Evolutionary conservation across 2,329 filamentous ascomycete species (phyloP), one percentile per base, ranked within the genome.

Genomic region (Gremmenia infestans): DNA sequence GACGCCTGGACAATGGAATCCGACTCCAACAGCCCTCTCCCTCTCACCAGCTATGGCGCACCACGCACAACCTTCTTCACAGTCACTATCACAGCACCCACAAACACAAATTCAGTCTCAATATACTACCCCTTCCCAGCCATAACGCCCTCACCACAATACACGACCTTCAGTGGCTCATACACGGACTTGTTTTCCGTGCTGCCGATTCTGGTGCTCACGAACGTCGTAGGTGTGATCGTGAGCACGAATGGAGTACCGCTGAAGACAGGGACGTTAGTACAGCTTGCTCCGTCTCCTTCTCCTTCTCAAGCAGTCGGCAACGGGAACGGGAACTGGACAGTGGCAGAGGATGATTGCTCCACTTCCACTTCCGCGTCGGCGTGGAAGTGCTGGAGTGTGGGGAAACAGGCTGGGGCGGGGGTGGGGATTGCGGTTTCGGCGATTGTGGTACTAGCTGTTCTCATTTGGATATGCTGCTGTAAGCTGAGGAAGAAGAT

Each of bases 161-260:
- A 52, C 48, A 62, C 57, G 2, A 56, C 51, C 2, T 14, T 59
- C 6, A 23, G 45, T 0, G 22, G 5, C 6, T 8, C 43, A 1
- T 47, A 7, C 22, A 28, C 35, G 28, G 43, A 43, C 5, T 39
- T 37, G 5, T 35, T 47, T 2, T 22, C 45, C n/a, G 14, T 48
- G 2, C 35, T 60, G 3, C 57, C 56, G 14, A 23, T 60, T 2
- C 28, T 60, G 14, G 56, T 62, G 1, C 36, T 64, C 5, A 65
- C 62, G 25, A 43, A 62, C 14, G 52, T 61, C 1, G 52, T 59
- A 5, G 62, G 50, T 2, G 45, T 61, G 4, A 40, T 59, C 9
- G 32, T 57, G 15, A 58, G 50, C 36, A 42, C 48, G 2, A 45
- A 52, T 35, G 55, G 51, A 2, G 25, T 15, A 14, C 25, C 53